Conservation (phyloP, 495 filamentous ascomycete species). For the Lasiosphaeria hispida region DNA sequence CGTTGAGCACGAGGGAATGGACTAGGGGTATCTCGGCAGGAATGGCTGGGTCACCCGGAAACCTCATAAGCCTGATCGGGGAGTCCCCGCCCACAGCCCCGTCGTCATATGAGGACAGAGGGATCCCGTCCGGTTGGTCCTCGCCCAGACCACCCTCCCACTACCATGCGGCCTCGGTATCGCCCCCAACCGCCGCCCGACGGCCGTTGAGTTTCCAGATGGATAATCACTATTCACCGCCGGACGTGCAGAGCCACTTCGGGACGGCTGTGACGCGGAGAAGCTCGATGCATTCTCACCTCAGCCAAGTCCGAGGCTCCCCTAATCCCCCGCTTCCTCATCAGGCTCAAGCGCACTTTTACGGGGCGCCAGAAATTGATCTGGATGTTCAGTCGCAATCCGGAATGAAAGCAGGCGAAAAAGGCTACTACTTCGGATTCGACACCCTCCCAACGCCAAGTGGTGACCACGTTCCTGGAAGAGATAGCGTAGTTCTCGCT, state of each 20-base stretch:
- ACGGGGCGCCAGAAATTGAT: constrained; percentile 65
- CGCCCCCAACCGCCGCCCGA: constrained; percentile 44
- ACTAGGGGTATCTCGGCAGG: constrained; percentile 42
- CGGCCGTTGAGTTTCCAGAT: constrained; percentile 53
- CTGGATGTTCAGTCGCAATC: constrained; percentile 55
- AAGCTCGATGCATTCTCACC: constrained; percentile 61
- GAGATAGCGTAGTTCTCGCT: constrained; percentile 67
- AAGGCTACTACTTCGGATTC: constrained; percentile 75
- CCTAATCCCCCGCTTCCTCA: constrained; percentile 73
- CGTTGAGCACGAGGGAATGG: constrained; percentile 53
- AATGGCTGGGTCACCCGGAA: constrained; percentile 53
- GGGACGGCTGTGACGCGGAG: constrained; percentile 42
- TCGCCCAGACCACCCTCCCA: constrained; percentile 38
- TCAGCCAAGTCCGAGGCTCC: constrained; percentile 40
- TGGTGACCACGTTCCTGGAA: constrained; percentile 47
- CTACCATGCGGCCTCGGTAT: constrained; percentile 44
- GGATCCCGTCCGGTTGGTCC: constrained; percentile 42
- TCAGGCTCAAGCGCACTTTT: constrained; percentile 72
- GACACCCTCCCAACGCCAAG: constrained; percentile 59
- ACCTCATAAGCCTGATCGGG: constrained; percentile 52
- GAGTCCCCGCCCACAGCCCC: constrained; percentile 54
- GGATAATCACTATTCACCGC: constrained; percentile 44
- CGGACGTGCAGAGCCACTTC: constrained; percentile 44
- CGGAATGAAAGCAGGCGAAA: constrained; percentile 56
- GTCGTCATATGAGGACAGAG: constrained; percentile 54